Base-by-base conservation (phyloP, 495 filamentous ascomycete genomes). In the Annulohypoxylon bovei region DNA sequence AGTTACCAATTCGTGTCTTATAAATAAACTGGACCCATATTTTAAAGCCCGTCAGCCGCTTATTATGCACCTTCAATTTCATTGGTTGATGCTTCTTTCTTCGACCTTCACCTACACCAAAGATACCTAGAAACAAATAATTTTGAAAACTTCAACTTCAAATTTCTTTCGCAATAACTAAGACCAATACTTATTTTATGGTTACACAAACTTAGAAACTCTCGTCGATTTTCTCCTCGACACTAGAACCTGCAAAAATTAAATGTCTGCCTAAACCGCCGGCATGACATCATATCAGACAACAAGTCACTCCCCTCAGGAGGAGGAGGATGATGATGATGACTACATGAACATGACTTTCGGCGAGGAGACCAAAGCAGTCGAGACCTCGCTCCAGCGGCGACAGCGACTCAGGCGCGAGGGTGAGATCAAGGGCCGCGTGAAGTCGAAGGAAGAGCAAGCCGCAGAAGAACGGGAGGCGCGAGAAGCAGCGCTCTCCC, bases 371-470 rank as follows among this genome's bases (percentile, higher is more conserved):
- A 53, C 54, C 7, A 50, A 67, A 69, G 0, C 80, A 80, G 62
- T 76, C 71, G 87, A 89, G 62, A 87, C 87, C 14, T 88, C 86
- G 12, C 85, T 86, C 1, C 85, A 89, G 65, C 84, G 87, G 0
- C 83, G 82, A 8, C 76, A 80, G 35, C 84, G 88, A 14, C 81
- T 87, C 47, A 75, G 80, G 66, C 85, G 85, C 67, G 88, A 89
- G 65, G 83, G 86, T 63, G 90, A 91, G 76, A 79, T 81, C 55
- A 85, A 85, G 60, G 83, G 84, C 14, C 88, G 85, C 37, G 78
- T 85, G 12, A 92, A 90, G 74, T 95, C 94, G 58, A 98, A 97
- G 82, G 88, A 89, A 52, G 92, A 98, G 83, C 88, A 88, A 40
- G 89, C 88, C 14, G 87, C 86, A 16, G 87, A 92, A 66, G 92